Percentiles rank a stretch among this genome's conserved stretches.
Evolutionary conservation across 1,139 yeast genomes (phyloP).

Genomic region (Yamadazyma siamensis): DNA sequence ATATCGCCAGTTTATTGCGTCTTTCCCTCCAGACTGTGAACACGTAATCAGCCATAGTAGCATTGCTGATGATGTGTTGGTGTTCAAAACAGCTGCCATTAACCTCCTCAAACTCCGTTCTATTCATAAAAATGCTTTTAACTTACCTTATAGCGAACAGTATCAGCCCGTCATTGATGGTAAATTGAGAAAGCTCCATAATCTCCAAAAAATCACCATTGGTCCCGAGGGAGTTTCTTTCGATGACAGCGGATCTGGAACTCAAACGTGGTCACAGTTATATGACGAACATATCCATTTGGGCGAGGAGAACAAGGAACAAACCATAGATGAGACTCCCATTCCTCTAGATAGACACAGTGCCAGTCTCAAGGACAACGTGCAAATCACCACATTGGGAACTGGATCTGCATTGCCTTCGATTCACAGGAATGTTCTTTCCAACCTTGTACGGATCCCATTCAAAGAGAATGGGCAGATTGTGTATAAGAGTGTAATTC

Average conservation of each 20-base stretch:
- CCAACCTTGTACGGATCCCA: slow-evolving; percentile 73
- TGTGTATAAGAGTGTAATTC: slow-evolving; percentile 45
- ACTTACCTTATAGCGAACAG: slow-evolving; percentile 39
- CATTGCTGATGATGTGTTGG: slow-evolving; percentile 59
- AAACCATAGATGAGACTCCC: slow-evolving; percentile 18
- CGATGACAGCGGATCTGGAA: slow-evolving; percentile 19
- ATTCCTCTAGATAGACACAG: slow-evolving; percentile 18
- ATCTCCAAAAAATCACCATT: slow-evolving; percentile 29
- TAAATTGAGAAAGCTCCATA: slow-evolving; percentile 23
- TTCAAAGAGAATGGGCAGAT: slow-evolving; percentile 19
- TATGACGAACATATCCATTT: slow-evolving; percentile 39
- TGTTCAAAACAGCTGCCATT: slow-evolving; percentile 53
- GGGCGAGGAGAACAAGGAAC: slow-evolving; percentile 13
- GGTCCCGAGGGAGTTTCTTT: slow-evolving; percentile 18
- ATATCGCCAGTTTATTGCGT: slow-evolving; percentile 44
- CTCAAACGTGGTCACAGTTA: slow-evolving; percentile 36
- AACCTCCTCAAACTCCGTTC: slow-evolving; percentile 56
- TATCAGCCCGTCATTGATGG: slow-evolving; percentile 5
- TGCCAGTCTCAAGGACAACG: slow-evolving; percentile 42
- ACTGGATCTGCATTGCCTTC: slow-evolving; percentile 95
- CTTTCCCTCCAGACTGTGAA: slow-evolving; percentile 46
- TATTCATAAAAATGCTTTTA: slow-evolving; percentile 50
- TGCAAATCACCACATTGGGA: slow-evolving; percentile 78
- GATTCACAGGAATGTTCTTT: slow-evolving; percentile 76
- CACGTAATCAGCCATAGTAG: slow-evolving; percentile 71